Percentiles rank a stretch among this genome's conserved stretches.
These are phyloP conservation scores for Pistacia atlantica DNA, from an alignment of 345 rosid species.

Conservation along the genomic window DNA sequence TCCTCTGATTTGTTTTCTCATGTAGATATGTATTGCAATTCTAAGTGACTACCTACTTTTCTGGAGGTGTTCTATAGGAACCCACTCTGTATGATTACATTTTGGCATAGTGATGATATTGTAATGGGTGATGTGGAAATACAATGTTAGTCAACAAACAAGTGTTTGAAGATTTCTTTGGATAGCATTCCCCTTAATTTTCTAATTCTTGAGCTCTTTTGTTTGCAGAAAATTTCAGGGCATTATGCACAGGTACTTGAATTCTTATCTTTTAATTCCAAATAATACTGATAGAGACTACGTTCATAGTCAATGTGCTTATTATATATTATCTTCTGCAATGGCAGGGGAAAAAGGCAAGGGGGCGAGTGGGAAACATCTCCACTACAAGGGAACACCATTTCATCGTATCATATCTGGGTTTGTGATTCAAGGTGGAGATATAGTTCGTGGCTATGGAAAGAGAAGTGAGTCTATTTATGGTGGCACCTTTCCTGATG, in stretches of 20 bases:
- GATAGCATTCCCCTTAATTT: constrained; percentile 5
- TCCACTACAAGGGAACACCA: constrained; percentile 79
- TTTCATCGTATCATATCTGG: constrained; percentile 96
- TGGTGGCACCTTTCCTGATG: constrained; percentile 85
- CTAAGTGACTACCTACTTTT: not conserved
- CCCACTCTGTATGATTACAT: not conserved
- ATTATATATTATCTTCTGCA: not conserved
- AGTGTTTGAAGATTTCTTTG: not conserved
- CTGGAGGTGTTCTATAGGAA: not conserved
- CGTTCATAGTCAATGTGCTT: not conserved
- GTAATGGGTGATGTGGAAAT: not conserved
- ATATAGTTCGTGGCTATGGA: constrained; percentile 72
- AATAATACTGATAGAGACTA: not conserved
- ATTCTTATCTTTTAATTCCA: constrained; percentile 4
- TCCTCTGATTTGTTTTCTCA: not conserved
- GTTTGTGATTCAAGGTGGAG: constrained; percentile 95
- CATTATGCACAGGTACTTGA: constrained; percentile 87
- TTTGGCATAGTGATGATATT: not conserved
- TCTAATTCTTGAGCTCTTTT: constrained; percentile 23
- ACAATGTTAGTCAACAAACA: not conserved
- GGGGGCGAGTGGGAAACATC: constrained; percentile 57
- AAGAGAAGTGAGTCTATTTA: constrained; percentile 79
- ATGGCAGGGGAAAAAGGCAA: constrained; percentile 72
- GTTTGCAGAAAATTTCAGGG: constrained; percentile 92
- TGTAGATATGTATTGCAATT: not conserved